Conservation (phyloP, 2,329 filamentous ascomycete species). For the Fusarium annulatum region DNA sequence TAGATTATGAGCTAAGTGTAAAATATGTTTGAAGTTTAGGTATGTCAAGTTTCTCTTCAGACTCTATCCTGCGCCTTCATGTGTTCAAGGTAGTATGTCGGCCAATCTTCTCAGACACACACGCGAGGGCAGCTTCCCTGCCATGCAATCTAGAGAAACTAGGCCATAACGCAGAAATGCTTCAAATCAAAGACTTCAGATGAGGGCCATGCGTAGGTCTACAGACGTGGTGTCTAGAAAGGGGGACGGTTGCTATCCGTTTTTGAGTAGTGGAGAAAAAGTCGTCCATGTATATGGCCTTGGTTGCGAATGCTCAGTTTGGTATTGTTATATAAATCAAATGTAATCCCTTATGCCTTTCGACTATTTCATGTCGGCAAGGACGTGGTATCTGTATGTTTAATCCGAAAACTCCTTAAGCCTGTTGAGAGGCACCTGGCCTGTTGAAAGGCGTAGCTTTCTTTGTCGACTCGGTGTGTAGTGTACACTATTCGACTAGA, state of each 20-base stretch:
- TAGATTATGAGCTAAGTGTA: slow-evolving; percentile 32
- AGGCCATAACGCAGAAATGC: background rate
- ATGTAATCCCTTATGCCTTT: slow-evolving; percentile 20
- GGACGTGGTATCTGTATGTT: slow-evolving; percentile 22
- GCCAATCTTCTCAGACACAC: background rate
- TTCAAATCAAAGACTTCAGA: background rate
- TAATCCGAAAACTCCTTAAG: slow-evolving; percentile 38
- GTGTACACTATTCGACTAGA: slow-evolving; percentile 20
- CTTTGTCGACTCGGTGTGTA: slow-evolving; percentile 33
- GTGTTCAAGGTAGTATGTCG: background rate
- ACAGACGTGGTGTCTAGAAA: background rate
- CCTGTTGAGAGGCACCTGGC: slow-evolving; percentile 45
- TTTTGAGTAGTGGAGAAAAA: background rate
- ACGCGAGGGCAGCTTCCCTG: background rate
- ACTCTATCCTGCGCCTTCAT: background rate
- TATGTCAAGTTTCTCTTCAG: background rate
- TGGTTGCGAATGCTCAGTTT: slow-evolving; percentile 21
- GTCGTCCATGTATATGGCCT: background rate
- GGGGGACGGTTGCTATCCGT: background rate
- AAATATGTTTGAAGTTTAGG: background rate
- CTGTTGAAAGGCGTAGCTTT: slow-evolving; percentile 46
- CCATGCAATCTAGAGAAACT: background rate
- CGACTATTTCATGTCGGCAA: slow-evolving; percentile 34
- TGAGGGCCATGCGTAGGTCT: background rate
- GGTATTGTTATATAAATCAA: slow-evolving; percentile 34